Base-by-base conservation (phyloP, 140 eudicot species). In the Anethum foeniculum region DNA sequence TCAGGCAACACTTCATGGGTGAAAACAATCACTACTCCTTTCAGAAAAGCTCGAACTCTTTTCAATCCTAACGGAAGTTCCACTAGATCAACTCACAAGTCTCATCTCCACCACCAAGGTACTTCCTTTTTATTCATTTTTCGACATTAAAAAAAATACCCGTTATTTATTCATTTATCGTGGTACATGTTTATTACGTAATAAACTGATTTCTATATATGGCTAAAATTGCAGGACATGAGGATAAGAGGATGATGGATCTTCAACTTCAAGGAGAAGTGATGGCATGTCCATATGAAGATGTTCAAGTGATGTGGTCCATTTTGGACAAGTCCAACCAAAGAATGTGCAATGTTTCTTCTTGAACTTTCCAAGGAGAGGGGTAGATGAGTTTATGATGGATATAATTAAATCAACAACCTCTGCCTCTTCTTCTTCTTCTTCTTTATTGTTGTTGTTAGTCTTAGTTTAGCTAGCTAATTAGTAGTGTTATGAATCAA, bases 301-400 rank as follows among this genome's bases (percentile, higher is more conserved):
- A 89, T 87, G 91, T 89, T 7, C 93, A 89, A 48, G 93, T 89
- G 36, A 89, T 89, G 93, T 89, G 93, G 93, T 89, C 93, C 49
- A 89, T 89, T 71, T 83, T 89, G 86, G 93, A 89, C 84, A 89
- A 89, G 81, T 85, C 93, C 79, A 84, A 86, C 71, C 82, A 81
- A 49, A 86, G 76, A 76, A 62, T 83, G 21, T 86, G 86, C 79
- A 51, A 80, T 27, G 21, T 81, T 46, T 65, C 65, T 80, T 68
- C 81, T 79, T 85, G 11, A 79, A 28, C 0, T 14, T 11, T 3
- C 2, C 9, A 23, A 69, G 0, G 1, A 13, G 16, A 21, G 11
- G 13, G 60, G 74, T 68, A 3, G 74, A 68, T 68, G 74, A 30
- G 74, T 68, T 68, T 68, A 15, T 30, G 74, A 68, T 68, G 43